Conservation (phyloP, 495 filamentous ascomycete genomes). For the Lasiosphaeria miniovina region DNA sequence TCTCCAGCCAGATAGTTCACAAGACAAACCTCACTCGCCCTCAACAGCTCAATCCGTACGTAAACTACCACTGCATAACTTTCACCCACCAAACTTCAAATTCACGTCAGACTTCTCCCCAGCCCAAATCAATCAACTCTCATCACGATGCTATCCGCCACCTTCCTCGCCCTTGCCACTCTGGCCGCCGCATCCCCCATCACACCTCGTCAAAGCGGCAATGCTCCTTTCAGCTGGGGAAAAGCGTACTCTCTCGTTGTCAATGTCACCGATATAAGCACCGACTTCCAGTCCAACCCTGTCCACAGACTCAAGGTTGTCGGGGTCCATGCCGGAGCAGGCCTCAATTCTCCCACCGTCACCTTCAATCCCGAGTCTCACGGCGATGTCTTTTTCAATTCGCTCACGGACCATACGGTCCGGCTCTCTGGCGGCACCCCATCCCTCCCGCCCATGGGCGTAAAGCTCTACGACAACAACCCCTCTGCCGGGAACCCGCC, state of each 20-base stretch:
- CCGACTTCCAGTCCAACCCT: not conserved
- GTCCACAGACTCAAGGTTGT: not conserved
- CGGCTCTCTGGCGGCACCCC: not conserved
- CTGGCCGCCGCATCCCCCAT: conserved; percentile 3
- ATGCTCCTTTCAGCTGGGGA: not conserved
- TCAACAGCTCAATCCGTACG: not conserved
- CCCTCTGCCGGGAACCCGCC: no score
- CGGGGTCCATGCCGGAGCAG: not conserved
- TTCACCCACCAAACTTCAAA: not conserved
- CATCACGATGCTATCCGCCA: not conserved
- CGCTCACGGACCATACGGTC: not conserved
- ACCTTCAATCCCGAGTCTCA: not conserved
- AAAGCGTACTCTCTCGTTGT: not conserved
- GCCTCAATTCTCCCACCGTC: not conserved
- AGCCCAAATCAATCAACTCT: not conserved
- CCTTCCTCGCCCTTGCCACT: not conserved
- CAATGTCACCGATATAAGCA: conserved; percentile 1
- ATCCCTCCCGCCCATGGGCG: not conserved
- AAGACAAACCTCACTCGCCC: not conserved
- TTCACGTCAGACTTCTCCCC: not conserved
- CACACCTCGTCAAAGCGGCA: not conserved
- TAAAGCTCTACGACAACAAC: not conserved
- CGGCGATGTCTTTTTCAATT: not conserved
- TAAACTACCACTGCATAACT: not conserved
- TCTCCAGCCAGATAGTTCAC: not conserved